Evolutionary conservation across 202 grass and related monocot genomes (phyloP), one percentile per base, ranked within the genome.

Genomic region (Zoysia matrella): DNA sequence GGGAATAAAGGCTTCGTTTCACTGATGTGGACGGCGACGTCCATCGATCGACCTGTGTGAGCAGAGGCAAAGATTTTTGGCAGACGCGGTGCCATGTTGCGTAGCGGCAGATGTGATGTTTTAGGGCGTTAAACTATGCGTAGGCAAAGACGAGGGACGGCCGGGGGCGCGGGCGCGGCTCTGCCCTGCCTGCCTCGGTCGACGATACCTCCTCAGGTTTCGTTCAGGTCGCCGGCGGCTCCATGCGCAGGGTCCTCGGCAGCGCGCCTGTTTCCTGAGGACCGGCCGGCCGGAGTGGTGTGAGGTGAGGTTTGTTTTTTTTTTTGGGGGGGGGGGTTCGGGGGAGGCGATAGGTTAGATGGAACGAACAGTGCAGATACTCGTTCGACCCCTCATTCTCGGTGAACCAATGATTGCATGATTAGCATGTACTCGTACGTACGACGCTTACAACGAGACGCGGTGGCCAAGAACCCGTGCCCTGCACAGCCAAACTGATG

Each of bases 51-150:
- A 22, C 82, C 87, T 77, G 77, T 85, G 87, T 14, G 77, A 76
- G 65, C 76, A 30, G 76, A 80, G 65, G 71, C 71, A 80, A 70
- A 85, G 76, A 85, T 89, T 81, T 85, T 85, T 85, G 82, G 64
- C 77, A 65, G 56, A 45, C 56, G 63, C 39, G 47, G 56, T 60
- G 69, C 80, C 49, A 61, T 57, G 69, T 78, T 67, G 62, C 6
- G 10, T 69, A n/a, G 81, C 82, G 57, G 87, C 65, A 63, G 87
- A 85, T 71, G 61, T 77, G 87, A 89, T 60, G 72, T 72, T 76
- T 18, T 77, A 76, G 57, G 76, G 80, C 5, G 9, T 74, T 79
- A 85, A 81, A 61, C 43, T 89, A 69, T 74, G 53, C n/a, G 2
- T 46, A 39, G 62, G 45, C 11, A 46, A 68, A 55, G 76, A 68